phyloP scores from a whole-genome alignment of 352 stramenopile species.

The Phytophthora foliorum region DNA sequence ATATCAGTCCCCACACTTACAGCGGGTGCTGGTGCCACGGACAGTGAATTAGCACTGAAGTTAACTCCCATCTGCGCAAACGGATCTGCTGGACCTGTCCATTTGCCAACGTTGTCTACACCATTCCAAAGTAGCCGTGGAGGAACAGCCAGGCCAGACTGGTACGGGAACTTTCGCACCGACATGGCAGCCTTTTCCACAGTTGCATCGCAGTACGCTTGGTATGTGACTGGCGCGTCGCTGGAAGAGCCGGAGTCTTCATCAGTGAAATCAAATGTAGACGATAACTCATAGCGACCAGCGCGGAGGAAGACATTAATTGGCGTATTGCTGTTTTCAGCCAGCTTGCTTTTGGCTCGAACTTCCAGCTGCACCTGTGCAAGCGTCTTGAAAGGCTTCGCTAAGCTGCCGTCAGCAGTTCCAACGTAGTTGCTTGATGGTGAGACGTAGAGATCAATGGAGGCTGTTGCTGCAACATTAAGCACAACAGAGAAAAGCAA shows the following conservation, averaged over 20 bases:
- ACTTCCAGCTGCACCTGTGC: conserved; percentile 56
- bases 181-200: conserved; percentile 47
- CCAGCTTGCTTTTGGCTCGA: conserved; percentile 31
- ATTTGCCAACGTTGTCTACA: conserved; percentile 48
- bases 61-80: conserved; percentile 72
- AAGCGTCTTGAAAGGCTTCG: conserved; percentile 61
- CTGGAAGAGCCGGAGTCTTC: conserved; percentile 51
- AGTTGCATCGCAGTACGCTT: conserved; percentile 70
- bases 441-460: conserved; percentile 66
- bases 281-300: conserved; percentile 59
- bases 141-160: conserved; percentile 36
- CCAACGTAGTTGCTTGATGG: conserved; percentile 53
- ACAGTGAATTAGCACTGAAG: conserved; percentile 50
- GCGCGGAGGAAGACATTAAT: conserved; percentile 74
- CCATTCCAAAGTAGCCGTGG: conserved; percentile 76
- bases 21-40: conserved; percentile 26
- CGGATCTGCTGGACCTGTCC: conserved; percentile 65
- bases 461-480: conserved; percentile 1
- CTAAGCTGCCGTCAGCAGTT: conserved; percentile 56
- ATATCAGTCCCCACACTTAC: conserved; percentile 42
- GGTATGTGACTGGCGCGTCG: conserved; percentile 59
- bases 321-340: conserved; percentile 30
- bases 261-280: conserved; percentile 62
- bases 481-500: conserved; percentile 10
- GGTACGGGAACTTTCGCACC: conserved; percentile 59